phyloP scores from a whole-genome alignment of 305 asterid genomes.

The Ajuga reptans region DNA sequence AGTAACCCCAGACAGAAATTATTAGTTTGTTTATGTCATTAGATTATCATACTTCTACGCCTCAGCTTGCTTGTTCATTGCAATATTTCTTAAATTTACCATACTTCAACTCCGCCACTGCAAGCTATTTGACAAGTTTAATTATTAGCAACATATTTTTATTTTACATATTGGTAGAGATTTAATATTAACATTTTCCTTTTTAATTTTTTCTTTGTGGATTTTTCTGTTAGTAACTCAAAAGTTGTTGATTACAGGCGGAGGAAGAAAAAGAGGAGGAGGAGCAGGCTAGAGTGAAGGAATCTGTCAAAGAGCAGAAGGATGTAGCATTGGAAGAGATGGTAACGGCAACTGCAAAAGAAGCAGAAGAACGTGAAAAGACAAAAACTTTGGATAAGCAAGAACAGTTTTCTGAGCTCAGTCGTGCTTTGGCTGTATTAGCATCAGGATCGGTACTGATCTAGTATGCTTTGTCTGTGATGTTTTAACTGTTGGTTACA shows the following conservation, averaged over 20 bases:
- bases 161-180: not conserved
- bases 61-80: slow-evolving; percentile 1
- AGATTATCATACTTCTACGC: not conserved
- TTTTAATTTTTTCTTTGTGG: not conserved
- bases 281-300: slow-evolving; percentile 68
- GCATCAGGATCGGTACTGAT: slow-evolving; percentile 85
- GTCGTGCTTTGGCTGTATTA: slow-evolving; percentile 91
- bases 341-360: slow-evolving; percentile 59
- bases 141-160: slow-evolving; percentile 1
- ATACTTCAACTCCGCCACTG: slow-evolving; percentile 6
- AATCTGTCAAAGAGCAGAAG: slow-evolving; percentile 50
- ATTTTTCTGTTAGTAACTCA: slow-evolving; percentile 16
- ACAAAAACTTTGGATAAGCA: slow-evolving; percentile 64
- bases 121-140: slow-evolving; percentile 9
- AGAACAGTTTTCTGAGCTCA: slow-evolving; percentile 84
- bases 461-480: slow-evolving; percentile 14
- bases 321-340: slow-evolving; percentile 96
- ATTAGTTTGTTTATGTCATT: not conserved
- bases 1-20: not conserved
- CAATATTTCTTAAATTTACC: not conserved
- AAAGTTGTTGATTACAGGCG: slow-evolving; percentile 45
- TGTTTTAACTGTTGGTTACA: slow-evolving; percentile 19
- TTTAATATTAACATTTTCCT: not conserved
- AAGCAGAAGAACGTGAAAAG: slow-evolving; percentile 47
- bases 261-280: slow-evolving; percentile 90